Evolutionary conservation across 768 basidiomycete species (phyloP).

Genomic region (Nevesoporus exiguus): DNA sequence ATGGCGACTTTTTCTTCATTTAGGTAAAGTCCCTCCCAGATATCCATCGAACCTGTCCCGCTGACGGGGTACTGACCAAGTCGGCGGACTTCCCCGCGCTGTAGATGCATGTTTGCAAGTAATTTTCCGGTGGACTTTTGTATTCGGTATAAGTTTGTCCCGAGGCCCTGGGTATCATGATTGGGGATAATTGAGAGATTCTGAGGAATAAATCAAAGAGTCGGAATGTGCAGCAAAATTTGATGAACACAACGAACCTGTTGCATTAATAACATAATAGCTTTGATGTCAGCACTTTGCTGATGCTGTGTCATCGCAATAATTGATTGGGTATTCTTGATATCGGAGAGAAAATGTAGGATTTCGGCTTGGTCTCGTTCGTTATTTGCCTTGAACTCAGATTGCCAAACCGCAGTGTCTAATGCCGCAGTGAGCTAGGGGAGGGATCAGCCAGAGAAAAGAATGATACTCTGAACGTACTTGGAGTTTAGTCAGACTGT

Average conservation of each 20-base stretch:
- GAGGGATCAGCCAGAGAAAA: conserved; percentile 5
- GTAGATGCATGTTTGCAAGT: conserved; percentile 48
- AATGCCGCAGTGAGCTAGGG: conserved; percentile 43
- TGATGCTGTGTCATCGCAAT: conserved; percentile 33
- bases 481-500: conserved; percentile 47
- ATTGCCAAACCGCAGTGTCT: conserved; percentile 48
- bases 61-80: conserved; percentile 48
- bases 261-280: conserved; percentile 51
- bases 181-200: conserved; percentile 18
- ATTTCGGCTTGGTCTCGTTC: conserved; percentile 44
- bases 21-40: conserved; percentile 54
- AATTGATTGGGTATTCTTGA: conserved; percentile 39
- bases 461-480: conserved; percentile 25
- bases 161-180: conserved; percentile 40
- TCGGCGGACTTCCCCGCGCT: conserved; percentile 50
- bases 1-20: conserved; percentile 53
- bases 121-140: conserved; percentile 45
- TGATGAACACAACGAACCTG: conserved; percentile 28
- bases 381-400: conserved; percentile 36
- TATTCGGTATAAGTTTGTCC: conserved; percentile 48
- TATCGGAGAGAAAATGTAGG: conserved; percentile 41
- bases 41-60: conserved; percentile 52
- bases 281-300: conserved; percentile 34
- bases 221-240: neutral
- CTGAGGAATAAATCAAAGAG: conserved; percentile 20